Evolutionary conservation across 768 basidiomycete genomes (phyloP), one percentile per base, ranked within the genome.

Genomic region (Tricholoma furcatifolium): DNA sequence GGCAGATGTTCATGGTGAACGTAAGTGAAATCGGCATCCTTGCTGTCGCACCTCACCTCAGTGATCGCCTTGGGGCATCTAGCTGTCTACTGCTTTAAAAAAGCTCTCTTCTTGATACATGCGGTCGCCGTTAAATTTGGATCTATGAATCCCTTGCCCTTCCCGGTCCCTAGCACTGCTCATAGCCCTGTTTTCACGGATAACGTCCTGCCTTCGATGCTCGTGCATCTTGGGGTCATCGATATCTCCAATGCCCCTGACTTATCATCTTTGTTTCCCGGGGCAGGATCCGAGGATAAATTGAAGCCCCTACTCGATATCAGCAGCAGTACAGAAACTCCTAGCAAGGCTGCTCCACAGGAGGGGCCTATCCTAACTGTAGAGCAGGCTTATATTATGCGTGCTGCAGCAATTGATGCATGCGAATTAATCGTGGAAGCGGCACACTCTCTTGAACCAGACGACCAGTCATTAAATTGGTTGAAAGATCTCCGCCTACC

Each of bases 51-150:
- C 32, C 14, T 21, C 24, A 8, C 36, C 12, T 24, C 43, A 43
- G 27, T 23, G 23, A 21, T 44, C 36, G 10, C n/a, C n/a, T n/a
- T n/a, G 31, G 24, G 32, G 41, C 27, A 42, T 48, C 32, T 59
- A 92, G 90, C 82, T n/a, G 76, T 93, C 20, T 94, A 91, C 69
- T 83, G 90, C 63, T 91, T 93, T 78, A 93, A 93, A 69, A 96
- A 94, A 64, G 91, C 88, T 2, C 73, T 96, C 30, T 91, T 92
- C 68, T 78, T 94, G 47, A 73, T 93, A 47, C 82, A 90, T 56
- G 84, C 83, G 21, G 69, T 94, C 46, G 70, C 67, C 21, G 66
- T 85, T 40, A 84, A 89, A 41, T 93, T 93, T 71, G 79, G 80
- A 44, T 69, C 79, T 6, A 64, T 72, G 40, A 68, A 77, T 10